A percentile compares a stretch with the other conserved stretches of the same genome.
Evolutionary conservation across 768 basidiomycete genomes (phyloP).

Genomic region (Leccinum boreale): DNA sequence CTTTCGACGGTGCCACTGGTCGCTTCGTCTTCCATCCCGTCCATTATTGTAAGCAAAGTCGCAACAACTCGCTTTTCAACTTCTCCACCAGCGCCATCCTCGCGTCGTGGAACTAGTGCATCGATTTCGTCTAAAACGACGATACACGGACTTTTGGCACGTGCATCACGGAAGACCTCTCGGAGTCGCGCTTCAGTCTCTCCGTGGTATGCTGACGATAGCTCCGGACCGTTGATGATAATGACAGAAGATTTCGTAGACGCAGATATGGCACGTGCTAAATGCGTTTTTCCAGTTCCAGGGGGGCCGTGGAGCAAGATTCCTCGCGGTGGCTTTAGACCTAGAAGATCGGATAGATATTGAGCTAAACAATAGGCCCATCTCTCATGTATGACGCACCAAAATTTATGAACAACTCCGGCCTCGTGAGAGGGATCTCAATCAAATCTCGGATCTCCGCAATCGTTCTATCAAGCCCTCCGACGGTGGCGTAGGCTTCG

Average conservation of each 20-base stretch:
- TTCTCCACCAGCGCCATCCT: constrained; percentile 88
- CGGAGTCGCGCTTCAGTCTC: constrained; percentile 92
- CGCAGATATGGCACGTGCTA: constrained; percentile 90
- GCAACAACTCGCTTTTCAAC: constrained; percentile 97
- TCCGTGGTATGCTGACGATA: constrained; percentile 94
- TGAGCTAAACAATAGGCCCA: constrained; percentile 16
- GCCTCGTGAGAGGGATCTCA: constrained; percentile 81
- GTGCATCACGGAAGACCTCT: constrained; percentile 85
- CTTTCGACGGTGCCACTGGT: constrained; percentile 43
- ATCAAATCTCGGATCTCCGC: constrained; percentile 79
- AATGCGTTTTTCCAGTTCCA: constrained; percentile 96
- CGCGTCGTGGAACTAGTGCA: constrained; percentile 86
- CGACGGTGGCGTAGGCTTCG: constrained; percentile 78
- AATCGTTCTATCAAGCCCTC: constrained; percentile 87
- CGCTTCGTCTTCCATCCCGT: constrained; percentile 68
- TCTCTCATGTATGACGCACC: constrained; percentile 37
- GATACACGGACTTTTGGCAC: constrained; percentile 81
- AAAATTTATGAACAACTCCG: constrained; percentile 76
- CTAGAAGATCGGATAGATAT: constrained; percentile 33
- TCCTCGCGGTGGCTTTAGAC: constrained; percentile 94
- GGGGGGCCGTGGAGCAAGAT: constrained; percentile 94
- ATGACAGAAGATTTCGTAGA: constrained; percentile 87
- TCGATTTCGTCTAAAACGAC: constrained; percentile 96
- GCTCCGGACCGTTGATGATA: constrained; percentile 91
- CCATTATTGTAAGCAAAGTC: constrained; percentile 89